Percentiles rank a stretch among this genome's conserved stretches.
phyloP scores from a whole-genome alignment of 345 rosid species.

The Eucalyptus polybractea region DNA sequence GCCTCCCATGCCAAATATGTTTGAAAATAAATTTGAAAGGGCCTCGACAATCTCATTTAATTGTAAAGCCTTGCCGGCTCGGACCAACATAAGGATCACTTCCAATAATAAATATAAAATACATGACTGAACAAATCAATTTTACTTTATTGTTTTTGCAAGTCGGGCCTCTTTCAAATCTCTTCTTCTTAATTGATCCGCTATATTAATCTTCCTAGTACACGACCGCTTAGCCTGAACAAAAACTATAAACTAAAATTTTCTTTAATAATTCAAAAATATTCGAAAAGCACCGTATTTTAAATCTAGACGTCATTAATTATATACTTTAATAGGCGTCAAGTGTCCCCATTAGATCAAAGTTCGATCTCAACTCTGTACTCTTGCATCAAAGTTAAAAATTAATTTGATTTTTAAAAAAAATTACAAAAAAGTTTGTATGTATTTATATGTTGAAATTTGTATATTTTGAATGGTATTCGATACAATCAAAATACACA shows the following conservation, averaged over 20 bases:
- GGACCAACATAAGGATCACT: neutral
- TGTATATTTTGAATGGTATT: neutral
- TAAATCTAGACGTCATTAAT: neutral
- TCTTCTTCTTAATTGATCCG: neutral
- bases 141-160: neutral
- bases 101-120: neutral
- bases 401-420: neutral
- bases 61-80: neutral
- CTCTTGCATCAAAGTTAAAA: neutral
- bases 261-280: no score
- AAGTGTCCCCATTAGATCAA: neutral
- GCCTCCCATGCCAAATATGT: neutral
- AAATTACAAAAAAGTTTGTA: fast-evolving
- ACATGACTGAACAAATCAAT: neutral
- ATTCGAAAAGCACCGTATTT: neutral
- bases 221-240: neutral
- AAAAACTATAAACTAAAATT: neutral
- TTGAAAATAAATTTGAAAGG: neutral
- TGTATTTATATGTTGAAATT: fast-evolving
- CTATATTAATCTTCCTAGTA: neutral
- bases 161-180: neutral
- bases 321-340: neutral
- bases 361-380: neutral
- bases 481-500: neutral
- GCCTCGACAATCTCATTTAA: neutral